A percentile compares a stretch with the other conserved stretches of the same genome.
These are phyloP conservation scores for Hymenoscyphus occultus DNA, from an alignment of 2,329 filamentous ascomycete species.

Conservation along the genomic window DNA sequence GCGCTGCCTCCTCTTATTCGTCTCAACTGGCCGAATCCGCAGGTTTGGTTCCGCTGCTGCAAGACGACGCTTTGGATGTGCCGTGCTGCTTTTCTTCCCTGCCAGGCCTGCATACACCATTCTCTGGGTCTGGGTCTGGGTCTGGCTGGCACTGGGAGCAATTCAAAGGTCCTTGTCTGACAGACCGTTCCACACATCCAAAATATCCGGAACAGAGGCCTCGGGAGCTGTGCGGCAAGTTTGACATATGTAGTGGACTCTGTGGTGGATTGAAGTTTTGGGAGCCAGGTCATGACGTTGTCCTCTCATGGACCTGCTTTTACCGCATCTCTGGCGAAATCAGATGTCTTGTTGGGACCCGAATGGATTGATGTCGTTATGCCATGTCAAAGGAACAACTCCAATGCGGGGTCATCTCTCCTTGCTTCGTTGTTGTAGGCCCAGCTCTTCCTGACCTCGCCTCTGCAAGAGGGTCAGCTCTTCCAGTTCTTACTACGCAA, in stretches of 20 bases:
- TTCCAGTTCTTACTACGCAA: background rate
- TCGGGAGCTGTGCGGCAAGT: background rate
- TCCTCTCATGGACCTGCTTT: background rate
- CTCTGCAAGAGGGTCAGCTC: background rate
- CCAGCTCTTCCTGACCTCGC: background rate
- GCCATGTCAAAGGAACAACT: background rate
- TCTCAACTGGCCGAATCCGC: background rate
- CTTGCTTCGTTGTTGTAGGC: background rate
- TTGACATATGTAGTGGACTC: background rate
- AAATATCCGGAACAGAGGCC: background rate
- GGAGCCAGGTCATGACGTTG: background rate
- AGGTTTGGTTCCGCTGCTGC: background rate
- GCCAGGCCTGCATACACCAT: background rate
- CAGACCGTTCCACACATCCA: background rate
- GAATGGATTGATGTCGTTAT: background rate
- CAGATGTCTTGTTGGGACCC: background rate
- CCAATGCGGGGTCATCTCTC: background rate
- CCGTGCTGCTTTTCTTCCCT: slow-evolving; percentile 1
- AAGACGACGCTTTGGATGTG: slow-evolving; percentile 3
- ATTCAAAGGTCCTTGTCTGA: background rate
- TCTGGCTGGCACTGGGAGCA: background rate
- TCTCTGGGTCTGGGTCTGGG: background rate
- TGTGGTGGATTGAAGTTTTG: background rate
- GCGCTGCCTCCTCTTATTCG: background rate
- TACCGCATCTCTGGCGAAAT: background rate